Percentiles rank a stretch among this genome's conserved stretches.
These are phyloP conservation scores for Colletotrichum tropicale DNA, from an alignment of 2,329 filamentous ascomycete species.

Conservation along the genomic window DNA sequence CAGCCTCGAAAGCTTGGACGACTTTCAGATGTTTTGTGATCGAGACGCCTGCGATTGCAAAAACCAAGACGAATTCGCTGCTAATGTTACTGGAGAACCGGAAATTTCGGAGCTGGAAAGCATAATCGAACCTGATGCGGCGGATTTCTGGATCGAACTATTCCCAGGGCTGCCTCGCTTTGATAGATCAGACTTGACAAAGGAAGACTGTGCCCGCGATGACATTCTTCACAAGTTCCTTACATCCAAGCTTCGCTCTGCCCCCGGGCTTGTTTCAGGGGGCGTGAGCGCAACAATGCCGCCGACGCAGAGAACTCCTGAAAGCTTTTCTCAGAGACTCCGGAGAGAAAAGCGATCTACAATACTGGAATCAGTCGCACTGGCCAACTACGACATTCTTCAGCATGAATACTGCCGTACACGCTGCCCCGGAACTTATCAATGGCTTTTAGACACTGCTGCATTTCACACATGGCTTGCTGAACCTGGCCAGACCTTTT, in stretches of 20 bases:
- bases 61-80: fast-evolving
- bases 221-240: no score
- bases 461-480: fast-evolving
- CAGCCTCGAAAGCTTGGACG: background rate
- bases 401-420: fast-evolving
- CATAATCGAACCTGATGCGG: fast-evolving
- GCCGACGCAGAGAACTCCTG: no score
- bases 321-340: no score
- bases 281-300: fast-evolving
- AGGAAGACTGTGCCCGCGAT: fast-evolving
- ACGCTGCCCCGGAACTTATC: fast-evolving
- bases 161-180: no score
- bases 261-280: no score
- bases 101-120: fast-evolving
- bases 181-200: fast-evolving
- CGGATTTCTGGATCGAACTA: fast-evolving
- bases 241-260: no score
- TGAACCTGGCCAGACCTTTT: no score
- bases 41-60: background rate
- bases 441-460: no score
- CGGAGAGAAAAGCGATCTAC: no score
- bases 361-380: fast-evolving
- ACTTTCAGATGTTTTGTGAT: fast-evolving
- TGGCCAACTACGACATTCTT: fast-evolving
- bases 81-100: fast-evolving